A percentile compares a stretch with the other conserved stretches of the same genome.
These are phyloP conservation scores for Hyparrhenia diplandra DNA, from an alignment of 176 grass and related monocot species.

Conservation along the genomic window DNA sequence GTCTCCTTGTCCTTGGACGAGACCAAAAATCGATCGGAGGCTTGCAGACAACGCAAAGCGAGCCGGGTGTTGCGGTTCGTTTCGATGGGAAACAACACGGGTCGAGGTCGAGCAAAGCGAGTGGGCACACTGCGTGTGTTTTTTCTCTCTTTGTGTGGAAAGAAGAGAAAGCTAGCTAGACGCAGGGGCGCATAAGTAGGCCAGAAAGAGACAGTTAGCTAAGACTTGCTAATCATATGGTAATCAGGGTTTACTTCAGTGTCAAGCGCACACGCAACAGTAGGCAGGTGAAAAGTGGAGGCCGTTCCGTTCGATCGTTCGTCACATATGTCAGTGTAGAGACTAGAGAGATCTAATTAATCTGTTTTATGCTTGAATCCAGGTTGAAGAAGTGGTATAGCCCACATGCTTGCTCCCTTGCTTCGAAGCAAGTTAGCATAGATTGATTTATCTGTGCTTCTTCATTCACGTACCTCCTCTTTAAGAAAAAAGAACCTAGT, in stretches of 20 bases:
- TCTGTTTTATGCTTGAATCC: background rate
- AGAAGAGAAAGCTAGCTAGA: slow-evolving; percentile 45
- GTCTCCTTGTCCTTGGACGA: slow-evolving; percentile 36
- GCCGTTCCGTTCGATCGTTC: background rate
- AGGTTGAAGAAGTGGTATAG: slow-evolving; percentile 3
- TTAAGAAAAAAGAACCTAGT: background rate
- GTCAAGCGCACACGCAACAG: background rate
- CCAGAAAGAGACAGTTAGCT: slow-evolving; percentile 33
- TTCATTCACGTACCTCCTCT: background rate
- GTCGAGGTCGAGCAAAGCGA: slow-evolving; percentile 23
- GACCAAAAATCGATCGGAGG: background rate
- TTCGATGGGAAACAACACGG: slow-evolving; percentile 25
- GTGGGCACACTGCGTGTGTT: background rate
- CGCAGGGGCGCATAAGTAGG: slow-evolving; percentile 22
- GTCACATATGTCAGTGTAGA: background rate
- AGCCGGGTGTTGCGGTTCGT: background rate
- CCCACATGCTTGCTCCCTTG: background rate
- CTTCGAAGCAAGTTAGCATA: slow-evolving; percentile 30
- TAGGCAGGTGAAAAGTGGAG: background rate
- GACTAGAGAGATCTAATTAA: too few species aligned
- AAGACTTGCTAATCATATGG: slow-evolving; percentile 37
- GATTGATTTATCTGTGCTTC: background rate
- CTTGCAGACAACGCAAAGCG: slow-evolving; percentile 50
- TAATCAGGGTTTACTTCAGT: slow-evolving; percentile 5
- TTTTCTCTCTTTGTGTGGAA: slow-evolving; percentile 30